phyloP scores from a whole-genome alignment of 169 alveolate species.

The Babesia ovis region DNA sequence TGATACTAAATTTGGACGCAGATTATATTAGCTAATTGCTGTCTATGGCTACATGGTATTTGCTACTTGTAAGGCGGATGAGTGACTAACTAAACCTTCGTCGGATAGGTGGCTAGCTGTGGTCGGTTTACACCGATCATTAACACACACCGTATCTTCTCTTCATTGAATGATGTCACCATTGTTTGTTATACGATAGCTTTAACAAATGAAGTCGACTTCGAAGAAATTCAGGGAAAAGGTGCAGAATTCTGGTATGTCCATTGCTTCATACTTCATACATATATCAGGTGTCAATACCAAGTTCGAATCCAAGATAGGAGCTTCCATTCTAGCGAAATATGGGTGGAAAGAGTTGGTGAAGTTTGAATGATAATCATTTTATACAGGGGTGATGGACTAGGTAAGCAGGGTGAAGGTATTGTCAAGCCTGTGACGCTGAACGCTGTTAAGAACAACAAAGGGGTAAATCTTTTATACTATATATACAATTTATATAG shows the following conservation, averaged over 20 bases:
- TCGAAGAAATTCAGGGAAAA: conserved; percentile 34
- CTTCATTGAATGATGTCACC: too few species aligned
- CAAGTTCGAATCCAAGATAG: conserved; percentile 36
- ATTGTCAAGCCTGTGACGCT: conserved; percentile 45
- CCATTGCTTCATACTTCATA: not conserved
- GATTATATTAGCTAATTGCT: too few species aligned
- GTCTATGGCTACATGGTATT: too few species aligned
- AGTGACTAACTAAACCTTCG: too few species aligned
- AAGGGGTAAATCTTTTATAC: conserved; percentile 35
- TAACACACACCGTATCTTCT: too few species aligned
- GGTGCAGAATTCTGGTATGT: conserved; percentile 9
- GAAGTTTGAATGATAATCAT: not conserved
- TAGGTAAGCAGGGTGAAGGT: conserved; percentile 56
- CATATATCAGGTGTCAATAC: not conserved
- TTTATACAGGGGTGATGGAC: conserved; percentile 55
- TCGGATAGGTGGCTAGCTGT: too few species aligned
- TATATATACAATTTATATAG: not conserved
- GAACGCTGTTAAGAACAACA: conserved; percentile 15
- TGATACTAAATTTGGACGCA: too few species aligned
- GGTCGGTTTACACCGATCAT: too few species aligned
- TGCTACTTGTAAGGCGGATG: too few species aligned
- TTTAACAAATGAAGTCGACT: conserved; percentile 13
- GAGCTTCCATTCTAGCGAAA: conserved; percentile 57
- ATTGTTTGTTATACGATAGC: too few species aligned
- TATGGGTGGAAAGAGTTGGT: conserved; percentile 69